These are phyloP conservation scores for Halophytophthora polymorphica DNA, from an alignment of 352 stramenopile species.

Conservation along the genomic window DNA sequence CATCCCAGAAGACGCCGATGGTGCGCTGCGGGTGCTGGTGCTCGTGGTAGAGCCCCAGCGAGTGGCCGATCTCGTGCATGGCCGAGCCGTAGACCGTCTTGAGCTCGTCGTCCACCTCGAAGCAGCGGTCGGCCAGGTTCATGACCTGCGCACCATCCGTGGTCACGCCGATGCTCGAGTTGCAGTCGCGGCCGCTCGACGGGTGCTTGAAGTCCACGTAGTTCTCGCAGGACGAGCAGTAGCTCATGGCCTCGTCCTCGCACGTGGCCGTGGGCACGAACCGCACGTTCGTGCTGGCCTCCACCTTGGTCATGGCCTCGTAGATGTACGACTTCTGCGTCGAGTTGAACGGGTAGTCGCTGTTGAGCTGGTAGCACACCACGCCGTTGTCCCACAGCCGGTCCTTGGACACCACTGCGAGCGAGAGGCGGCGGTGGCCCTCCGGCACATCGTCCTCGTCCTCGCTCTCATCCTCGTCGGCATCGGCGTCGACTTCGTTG, in stretches of 20 bases:
- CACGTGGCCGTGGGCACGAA: slow-evolving; percentile 60
- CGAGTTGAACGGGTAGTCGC: slow-evolving; percentile 60
- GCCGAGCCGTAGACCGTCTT: slow-evolving; percentile 73
- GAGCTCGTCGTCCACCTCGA: slow-evolving; percentile 66
- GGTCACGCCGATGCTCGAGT: slow-evolving; percentile 75
- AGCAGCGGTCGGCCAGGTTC: slow-evolving; percentile 74
- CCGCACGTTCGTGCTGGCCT: slow-evolving; percentile 67
- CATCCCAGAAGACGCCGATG: slow-evolving; percentile 73
- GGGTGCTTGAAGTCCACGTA: slow-evolving; percentile 82
- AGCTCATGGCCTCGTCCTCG: slow-evolving; percentile 36
- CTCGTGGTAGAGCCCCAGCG: slow-evolving; percentile 77
- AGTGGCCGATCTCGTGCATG: slow-evolving; percentile 84
- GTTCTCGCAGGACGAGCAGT: slow-evolving; percentile 66
- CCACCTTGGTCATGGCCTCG: slow-evolving; percentile 63
- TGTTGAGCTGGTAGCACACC: slow-evolving; percentile 70
- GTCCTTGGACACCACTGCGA: slow-evolving; percentile 58
- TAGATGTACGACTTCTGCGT: slow-evolving; percentile 56
- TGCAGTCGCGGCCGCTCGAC: slow-evolving; percentile 63
- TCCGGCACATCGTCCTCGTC: slow-evolving; percentile 18
- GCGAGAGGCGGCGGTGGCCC: slow-evolving; percentile 46
- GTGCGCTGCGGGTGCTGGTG: slow-evolving; percentile 71
- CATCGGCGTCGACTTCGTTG: slow-evolving; percentile 6
- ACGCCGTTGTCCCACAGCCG: slow-evolving; percentile 67
- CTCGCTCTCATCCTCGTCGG: slow-evolving; percentile 16
- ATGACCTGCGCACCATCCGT: slow-evolving; percentile 59